Percentiles rank a stretch among this genome's conserved stretches.
These are phyloP conservation scores for Nelumbo lutea DNA, from an alignment of 164 flowering plant genomes.

Conservation along the genomic window DNA sequence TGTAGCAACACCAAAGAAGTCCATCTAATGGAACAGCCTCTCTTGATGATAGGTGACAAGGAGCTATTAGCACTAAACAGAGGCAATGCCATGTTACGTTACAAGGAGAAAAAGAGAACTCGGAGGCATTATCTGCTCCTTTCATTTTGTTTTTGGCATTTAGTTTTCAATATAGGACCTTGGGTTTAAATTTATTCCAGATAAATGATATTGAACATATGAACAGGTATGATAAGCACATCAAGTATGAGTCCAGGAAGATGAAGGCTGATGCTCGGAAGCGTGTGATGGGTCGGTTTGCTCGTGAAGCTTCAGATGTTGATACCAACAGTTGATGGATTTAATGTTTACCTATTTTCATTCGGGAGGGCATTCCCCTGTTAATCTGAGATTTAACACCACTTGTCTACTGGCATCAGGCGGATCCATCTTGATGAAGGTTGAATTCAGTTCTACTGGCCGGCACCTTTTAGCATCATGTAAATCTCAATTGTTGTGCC, in stretches of 20 bases:
- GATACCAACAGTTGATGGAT: constrained; percentile 14
- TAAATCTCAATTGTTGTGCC: no score
- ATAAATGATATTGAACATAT: neutral
- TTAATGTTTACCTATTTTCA: constrained; percentile 1
- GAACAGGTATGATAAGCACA: constrained; percentile 82
- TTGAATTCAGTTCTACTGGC: no score
- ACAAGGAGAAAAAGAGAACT: constrained; percentile 84
- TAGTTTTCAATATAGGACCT: neutral
- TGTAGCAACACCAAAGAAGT: constrained; percentile 29
- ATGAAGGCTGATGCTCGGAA: constrained; percentile 92
- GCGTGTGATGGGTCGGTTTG: constrained; percentile 93
- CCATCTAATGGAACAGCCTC: constrained; percentile 40
- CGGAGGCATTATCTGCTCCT: constrained; percentile 41
- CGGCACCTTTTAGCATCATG: neutral
- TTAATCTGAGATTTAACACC: no score
- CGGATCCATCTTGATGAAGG: no score
- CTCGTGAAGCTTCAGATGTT: constrained; percentile 41
- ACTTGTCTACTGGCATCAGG: no score
- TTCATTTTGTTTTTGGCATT: neutral
- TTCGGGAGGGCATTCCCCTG: no score
- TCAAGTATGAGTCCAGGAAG: constrained; percentile 89
- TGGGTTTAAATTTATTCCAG: neutral
- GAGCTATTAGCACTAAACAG: constrained; percentile 76
- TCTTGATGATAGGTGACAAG: constrained; percentile 32
- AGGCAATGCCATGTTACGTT: constrained; percentile 91